A percentile compares a stretch with the other conserved stretches of the same genome.
phyloP scores from a whole-genome alignment of 345 rosid species.

The Carallia brachiata region DNA sequence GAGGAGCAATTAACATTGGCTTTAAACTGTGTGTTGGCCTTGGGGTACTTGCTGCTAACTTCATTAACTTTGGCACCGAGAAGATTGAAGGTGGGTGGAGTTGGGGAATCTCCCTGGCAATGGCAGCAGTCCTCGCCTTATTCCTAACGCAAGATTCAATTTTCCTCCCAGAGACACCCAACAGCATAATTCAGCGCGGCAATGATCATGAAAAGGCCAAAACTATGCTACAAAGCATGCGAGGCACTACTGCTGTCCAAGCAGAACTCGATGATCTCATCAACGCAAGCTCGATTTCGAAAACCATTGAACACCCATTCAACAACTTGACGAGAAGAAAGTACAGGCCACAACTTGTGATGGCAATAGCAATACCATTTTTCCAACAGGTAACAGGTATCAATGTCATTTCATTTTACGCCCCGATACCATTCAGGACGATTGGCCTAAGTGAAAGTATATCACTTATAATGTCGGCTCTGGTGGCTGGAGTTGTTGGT shows the following conservation, averaged over 20 bases:
- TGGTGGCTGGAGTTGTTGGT: slow-evolving; percentile 52
- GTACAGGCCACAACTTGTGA: slow-evolving; percentile 70
- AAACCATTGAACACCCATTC: slow-evolving; percentile 38
- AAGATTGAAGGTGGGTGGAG: slow-evolving; percentile 68
- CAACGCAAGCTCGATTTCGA: slow-evolving; percentile 33
- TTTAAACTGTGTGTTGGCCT: slow-evolving; percentile 61
- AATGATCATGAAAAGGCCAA: slow-evolving; percentile 40
- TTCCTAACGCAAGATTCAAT: slow-evolving; percentile 56
- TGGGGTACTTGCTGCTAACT: slow-evolving; percentile 59
- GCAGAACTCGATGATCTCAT: slow-evolving; percentile 65
- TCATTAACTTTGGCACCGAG: slow-evolving; percentile 60
- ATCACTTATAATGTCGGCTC: slow-evolving; percentile 49
- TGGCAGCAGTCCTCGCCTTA: slow-evolving; percentile 66
- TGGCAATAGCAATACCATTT: slow-evolving; percentile 70
- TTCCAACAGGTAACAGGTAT: slow-evolving; percentile 80
- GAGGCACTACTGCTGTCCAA: slow-evolving; percentile 55
- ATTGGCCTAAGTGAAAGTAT: slow-evolving; percentile 65
- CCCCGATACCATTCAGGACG: slow-evolving; percentile 65
- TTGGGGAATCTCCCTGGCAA: slow-evolving; percentile 73
- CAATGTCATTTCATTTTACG: slow-evolving; percentile 68
- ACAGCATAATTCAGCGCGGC: slow-evolving; percentile 55
- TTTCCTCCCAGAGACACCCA: slow-evolving; percentile 77
- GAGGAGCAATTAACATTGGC: slow-evolving; percentile 80
- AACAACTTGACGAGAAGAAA: slow-evolving; percentile 36
- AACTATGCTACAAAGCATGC: slow-evolving; percentile 45